These are phyloP conservation scores for Stygiomarasmius scandens DNA, from an alignment of 1,284 basidiomycete species.

Conservation along the genomic window DNA sequence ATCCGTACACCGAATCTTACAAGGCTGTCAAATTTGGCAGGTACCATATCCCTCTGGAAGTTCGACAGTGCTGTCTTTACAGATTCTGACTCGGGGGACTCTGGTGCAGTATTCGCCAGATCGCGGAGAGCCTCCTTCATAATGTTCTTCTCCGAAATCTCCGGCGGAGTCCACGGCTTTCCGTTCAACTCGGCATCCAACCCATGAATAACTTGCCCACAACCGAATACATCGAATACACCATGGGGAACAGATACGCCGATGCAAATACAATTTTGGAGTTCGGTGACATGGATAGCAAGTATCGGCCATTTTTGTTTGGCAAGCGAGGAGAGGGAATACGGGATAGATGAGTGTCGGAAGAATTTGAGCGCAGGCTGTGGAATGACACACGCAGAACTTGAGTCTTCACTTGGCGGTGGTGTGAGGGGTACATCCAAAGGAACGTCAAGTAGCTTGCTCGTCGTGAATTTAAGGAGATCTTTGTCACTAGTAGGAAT, in stretches of 20 bases:
- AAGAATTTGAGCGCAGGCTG: constrained; percentile 7
- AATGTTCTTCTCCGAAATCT: constrained; percentile 4
- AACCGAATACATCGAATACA: constrained; percentile 8
- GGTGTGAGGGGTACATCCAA: neutral
- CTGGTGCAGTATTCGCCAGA: neutral
- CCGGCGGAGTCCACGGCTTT: constrained; percentile 6
- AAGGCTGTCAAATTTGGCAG: constrained; percentile 6
- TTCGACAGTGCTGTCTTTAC: neutral
- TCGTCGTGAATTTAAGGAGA: constrained; percentile 7
- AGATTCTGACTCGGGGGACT: neutral
- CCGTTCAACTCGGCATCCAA: constrained; percentile 4
- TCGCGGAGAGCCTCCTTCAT: neutral
- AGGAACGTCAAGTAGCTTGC: neutral
- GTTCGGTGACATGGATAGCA: constrained; percentile 6
- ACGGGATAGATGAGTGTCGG: constrained; percentile 2
- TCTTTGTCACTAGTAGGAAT: neutral
- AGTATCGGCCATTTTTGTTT: constrained; percentile 7
- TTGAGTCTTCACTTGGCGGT: neutral
- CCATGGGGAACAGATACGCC: constrained; percentile 11
- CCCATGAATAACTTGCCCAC: constrained; percentile 5
- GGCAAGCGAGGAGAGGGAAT: constrained; percentile 4
- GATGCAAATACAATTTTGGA: constrained; percentile 6
- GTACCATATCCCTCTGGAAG: constrained; percentile 5
- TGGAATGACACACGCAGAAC: neutral
- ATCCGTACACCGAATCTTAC: neutral